Evolutionary conservation across 2,329 filamentous ascomycete genomes (phyloP), one percentile per base, ranked within the genome.

Genomic region (Pestalotiopsis sp.): DNA sequence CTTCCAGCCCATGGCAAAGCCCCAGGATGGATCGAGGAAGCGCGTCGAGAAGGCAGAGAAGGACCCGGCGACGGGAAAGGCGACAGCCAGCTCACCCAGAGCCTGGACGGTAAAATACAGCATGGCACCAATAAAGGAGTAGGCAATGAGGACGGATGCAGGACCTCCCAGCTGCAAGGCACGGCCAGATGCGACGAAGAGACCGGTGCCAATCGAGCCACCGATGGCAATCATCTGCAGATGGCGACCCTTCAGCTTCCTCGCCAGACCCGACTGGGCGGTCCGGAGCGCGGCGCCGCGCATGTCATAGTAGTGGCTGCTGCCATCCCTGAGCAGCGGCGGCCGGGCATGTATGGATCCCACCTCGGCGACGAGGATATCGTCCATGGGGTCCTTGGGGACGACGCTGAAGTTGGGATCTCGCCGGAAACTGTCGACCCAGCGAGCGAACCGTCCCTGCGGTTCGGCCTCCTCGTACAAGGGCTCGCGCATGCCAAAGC

Each of bases 141-240:
- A 97, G n/a, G 92, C 92, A 61, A 97, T 87, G 27, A 97, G 80
- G 25, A 97, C 78, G 0, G 93, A 92, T 1, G 92, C 94, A 4
- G 94, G 94, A 3, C 94, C 94, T 73, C 93, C 94, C 17, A 84
- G 83, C 62, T 88, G 84, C 69, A 97, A 83, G 12, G 93, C 90
- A 69, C 84, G 85, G 66, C 93, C 93, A 0, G 93, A 95, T 25
- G 93, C 92, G 52, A 98, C 93, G 78, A 97, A 97, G 2, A 98
- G 84, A 72, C 95, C 94, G 27, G 92, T 95, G 69, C 91, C 91
- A 75, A 97, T 97, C 12, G 93, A 95, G 58, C 95, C 95, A 74
- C 94, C 94, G 73, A 98, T 97, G 14, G 95, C 95, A 84, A 98
- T 98, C 95, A 98, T 98, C 83, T 98, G 95, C 77, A 98, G 78